A percentile compares a stretch with the other conserved stretches of the same genome.
Conservation (phyloP, 2,329 filamentous ascomycete genomes). For the Didymella sp. region DNA sequence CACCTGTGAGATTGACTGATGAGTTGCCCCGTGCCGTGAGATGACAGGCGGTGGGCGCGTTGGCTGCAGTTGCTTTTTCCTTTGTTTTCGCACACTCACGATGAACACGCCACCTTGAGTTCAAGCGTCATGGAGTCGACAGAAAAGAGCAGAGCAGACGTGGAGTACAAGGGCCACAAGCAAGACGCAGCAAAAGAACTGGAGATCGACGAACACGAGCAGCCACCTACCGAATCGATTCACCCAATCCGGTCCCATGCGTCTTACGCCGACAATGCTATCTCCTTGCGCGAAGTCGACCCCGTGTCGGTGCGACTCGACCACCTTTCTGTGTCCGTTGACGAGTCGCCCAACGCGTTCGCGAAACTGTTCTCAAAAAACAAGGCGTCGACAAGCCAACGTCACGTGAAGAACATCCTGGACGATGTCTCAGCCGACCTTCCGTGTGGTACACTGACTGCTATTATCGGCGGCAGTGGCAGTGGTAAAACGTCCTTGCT, state of each 20-base stretch:
- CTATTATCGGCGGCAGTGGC: conserved; percentile 77
- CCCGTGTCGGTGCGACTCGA: conserved; percentile 63
- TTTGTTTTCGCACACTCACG: conserved; percentile 14
- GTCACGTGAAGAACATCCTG: conserved; percentile 60
- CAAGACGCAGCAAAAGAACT: conserved; percentile 8
- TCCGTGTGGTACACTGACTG: conserved; percentile 71
- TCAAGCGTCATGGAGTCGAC: conserved; percentile 24
- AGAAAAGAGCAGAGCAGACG: conserved; percentile 19
- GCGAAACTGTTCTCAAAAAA: conserved; percentile 38
- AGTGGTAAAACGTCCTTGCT: conserved; percentile 68
- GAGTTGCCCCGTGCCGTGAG: conserved; percentile 14
- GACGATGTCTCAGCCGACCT: conserved; percentile 70
- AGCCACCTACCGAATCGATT: conserved; percentile 17
- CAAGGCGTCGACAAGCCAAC: conserved; percentile 28
- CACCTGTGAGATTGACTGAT: conserved; percentile 4
- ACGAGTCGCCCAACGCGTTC: conserved; percentile 59
- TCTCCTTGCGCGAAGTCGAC: conserved; percentile 60
- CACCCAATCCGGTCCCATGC: conserved; percentile 27
- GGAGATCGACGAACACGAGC: conserved; percentile 18
- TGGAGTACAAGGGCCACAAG: conserved; percentile 6
- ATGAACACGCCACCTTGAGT: conserved; percentile 19
- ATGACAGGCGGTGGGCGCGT: background rate
- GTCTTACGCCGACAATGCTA: conserved; percentile 39
- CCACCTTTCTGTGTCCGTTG: conserved; percentile 63
- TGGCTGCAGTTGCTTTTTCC: conserved; percentile 5